Evolutionary conservation across 768 basidiomycete genomes (phyloP).

Genomic region (Ramaria sp.): DNA sequence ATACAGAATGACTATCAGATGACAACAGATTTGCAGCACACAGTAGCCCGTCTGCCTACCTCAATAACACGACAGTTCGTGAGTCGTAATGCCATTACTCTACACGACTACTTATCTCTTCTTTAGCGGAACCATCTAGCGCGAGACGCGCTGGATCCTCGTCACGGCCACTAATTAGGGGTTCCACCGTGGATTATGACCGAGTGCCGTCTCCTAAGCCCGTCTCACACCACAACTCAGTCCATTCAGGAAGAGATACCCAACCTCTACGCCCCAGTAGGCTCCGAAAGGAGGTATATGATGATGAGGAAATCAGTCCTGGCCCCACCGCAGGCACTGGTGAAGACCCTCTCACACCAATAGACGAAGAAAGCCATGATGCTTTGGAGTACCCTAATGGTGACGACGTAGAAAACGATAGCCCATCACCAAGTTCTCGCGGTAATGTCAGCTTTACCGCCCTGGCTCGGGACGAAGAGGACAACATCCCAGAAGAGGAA

Average conservation of each 20-base stretch:
- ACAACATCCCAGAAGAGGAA: conserved; percentile 23
- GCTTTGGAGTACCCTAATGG: conserved; percentile 20
- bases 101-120: background rate
- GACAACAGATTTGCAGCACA: background rate
- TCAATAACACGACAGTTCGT: conserved; percentile 16
- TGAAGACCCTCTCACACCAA: conserved; percentile 15
- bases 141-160: conserved; percentile 27
- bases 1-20: conserved; percentile 1
- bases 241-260: conserved; percentile 13
- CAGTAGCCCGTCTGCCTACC: conserved; percentile 22
- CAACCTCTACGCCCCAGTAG: conserved; percentile 17
- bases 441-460: conserved; percentile 34
- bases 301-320: conserved; percentile 13
- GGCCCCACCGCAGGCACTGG: conserved; percentile 10
- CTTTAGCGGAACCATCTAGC: conserved; percentile 30
- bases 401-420: conserved; percentile 13
- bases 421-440: conserved; percentile 10
- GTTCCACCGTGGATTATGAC: conserved; percentile 50
- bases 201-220: conserved; percentile 45
- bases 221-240: conserved; percentile 13
- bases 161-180: conserved; percentile 37
- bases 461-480: conserved; percentile 35
- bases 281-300: conserved; percentile 10
- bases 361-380: conserved; percentile 15
- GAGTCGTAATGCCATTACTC: background rate